These are phyloP conservation scores for Knufia fluminis DNA, from an alignment of 2,329 filamentous ascomycete genomes.

Conservation along the genomic window DNA sequence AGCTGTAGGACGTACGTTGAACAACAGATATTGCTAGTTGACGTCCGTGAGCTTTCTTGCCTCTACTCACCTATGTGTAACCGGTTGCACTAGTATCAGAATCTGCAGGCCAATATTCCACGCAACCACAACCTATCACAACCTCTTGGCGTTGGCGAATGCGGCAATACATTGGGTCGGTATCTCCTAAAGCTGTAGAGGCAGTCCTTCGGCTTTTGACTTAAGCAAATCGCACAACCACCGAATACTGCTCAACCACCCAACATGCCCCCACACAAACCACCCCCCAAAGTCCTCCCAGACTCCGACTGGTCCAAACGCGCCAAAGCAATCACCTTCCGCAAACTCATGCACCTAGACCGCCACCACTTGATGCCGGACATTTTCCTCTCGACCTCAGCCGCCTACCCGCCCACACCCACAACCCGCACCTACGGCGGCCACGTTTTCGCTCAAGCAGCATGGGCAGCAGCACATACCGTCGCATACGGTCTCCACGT, in stretches of 20 bases:
- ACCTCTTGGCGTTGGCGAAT: no score
- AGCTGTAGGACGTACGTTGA: no score
- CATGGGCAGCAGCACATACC: conserved; percentile 48
- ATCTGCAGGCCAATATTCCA: no score
- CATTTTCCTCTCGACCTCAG: conserved; percentile 16
- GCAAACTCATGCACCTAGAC: conserved; percentile 14
- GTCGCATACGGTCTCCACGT: conserved; percentile 42
- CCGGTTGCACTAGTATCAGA: no score
- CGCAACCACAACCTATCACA: no score
- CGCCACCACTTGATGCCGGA: conserved; percentile 8
- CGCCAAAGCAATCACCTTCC: conserved; percentile 16
- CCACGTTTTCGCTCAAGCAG: conserved; percentile 49
- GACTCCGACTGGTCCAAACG: conserved; percentile 8
- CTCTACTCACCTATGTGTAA: no score
- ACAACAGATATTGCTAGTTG: no score
- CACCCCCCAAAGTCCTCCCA: not conserved
- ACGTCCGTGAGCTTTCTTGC: no score
- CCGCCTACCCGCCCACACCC: conserved; percentile 16
- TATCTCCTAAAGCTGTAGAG: no score
- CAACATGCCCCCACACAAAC: not conserved
- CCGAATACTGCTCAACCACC: not conserved
- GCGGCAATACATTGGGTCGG: no score
- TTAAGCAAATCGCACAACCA: no score
- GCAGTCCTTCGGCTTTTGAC: no score
- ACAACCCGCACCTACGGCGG: conserved; percentile 39